Evolutionary conservation across 2,329 filamentous ascomycete species (phyloP), one percentile per base, ranked within the genome.

Genomic region (Ophiostoma angusticollis): DNA sequence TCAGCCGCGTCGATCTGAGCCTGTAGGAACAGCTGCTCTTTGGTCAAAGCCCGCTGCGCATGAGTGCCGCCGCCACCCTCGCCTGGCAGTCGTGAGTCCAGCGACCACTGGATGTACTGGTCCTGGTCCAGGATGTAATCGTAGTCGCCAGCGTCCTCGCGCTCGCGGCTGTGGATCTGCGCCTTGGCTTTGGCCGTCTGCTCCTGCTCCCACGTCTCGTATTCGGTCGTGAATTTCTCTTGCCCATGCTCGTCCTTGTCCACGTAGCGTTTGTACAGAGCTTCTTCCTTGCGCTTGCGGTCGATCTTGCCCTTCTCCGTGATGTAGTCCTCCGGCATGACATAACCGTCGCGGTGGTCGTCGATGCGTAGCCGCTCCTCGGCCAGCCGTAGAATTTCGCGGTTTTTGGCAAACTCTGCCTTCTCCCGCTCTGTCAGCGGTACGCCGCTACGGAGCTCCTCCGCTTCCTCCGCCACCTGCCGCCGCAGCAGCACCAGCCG

Each of bases 181-280:
- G 84, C 78, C 56, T 89, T 91, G 6, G 85, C 87, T 57, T 93
- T 93, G 41, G 78, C 71, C 1, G 81, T 73, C 60, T 96, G 89
- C 54, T 96, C 89, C 42, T 76, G 67, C 56, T 98, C 91, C 89
- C 89, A 98, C 53, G 94, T 84, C 45, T 98, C 87, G 47, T 94
- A 83, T 56, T 98, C 91, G 0, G 86, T 94, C 42, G 94, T 75
- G 50, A 85, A 93, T 50, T 80, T 80, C 56, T 95, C 89, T 47
- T 91, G 79, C 5, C 87, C 87, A 50, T 80, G 80, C 51, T 93
- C 84, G 50, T 93, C 86, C 44, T 74, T 73, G 46, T 95, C 87
- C 4, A 94, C 79, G 50, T 94, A 89, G 36, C 87, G 76, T 56
- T 85, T 87, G 61, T 93, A 94, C 9, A 98, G 68, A 0, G 84